Base-by-base conservation (phyloP, 805 yeast species). In the Candida endomychidarum region DNA sequence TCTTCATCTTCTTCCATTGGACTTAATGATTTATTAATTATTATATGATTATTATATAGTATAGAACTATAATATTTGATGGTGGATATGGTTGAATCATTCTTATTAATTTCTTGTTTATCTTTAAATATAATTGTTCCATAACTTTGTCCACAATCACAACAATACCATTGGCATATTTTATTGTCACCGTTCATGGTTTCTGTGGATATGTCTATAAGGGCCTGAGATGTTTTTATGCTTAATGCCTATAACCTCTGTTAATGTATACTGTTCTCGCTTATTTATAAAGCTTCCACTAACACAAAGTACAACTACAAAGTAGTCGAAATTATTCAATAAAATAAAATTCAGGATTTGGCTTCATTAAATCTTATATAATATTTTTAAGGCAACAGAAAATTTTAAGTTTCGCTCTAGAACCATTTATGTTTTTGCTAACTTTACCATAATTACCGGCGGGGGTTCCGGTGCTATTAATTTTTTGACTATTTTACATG, bases 141-240 rank as follows among this genome's bases (percentile, higher is more conserved):
- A 41, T 63, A 60, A 21, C 65, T 51, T 44, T 63, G 63, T 20
- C 70, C 70, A 42, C 72, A 66, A 11, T 60, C 60, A 43, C 72
- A 66, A 44, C 72, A 66, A 47, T 62, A 64, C 72, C 72, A 66
- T 47, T 66, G 70, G 47, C 69, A 62, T 11, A 66, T 63, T 28
- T 39, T 29, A 28, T 39, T 34, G n/a, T 39, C 42, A 4, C n/a
- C n/a, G n/a, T n/a, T n/a, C n/a, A n/a, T n/a, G n/a, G n/a, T n/a
- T n/a, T n/a, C n/a, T n/a, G n/a, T n/a, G n/a, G n/a, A n/a, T n/a
- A n/a, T n/a, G n/a, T n/a, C n/a, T n/a, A n/a, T n/a, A n/a, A n/a
- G n/a, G n/a, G n/a, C n/a, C n/a, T n/a, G n/a, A n/a, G n/a, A n/a
- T n/a, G n/a, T n/a, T n/a, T n/a, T n/a, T n/a, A n/a, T n/a, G n/a